Evolutionary conservation across 208 protist genomes (phyloP).

Genomic region (Endotrypanum monterogeii): DNA sequence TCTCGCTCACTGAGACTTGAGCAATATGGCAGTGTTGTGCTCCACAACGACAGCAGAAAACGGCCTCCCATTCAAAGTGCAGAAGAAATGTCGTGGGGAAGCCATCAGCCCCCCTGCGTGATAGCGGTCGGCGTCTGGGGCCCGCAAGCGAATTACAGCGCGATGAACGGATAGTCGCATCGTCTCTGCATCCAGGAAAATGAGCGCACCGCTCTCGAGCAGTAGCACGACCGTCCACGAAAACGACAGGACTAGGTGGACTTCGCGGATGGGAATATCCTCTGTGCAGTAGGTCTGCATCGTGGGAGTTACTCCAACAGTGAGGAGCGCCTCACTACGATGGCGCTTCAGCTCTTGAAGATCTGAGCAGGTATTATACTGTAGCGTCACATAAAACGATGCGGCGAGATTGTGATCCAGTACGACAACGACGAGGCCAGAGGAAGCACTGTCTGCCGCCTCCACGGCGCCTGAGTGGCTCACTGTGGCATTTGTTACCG

Average conservation of each 20-base stretch:
- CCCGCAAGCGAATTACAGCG: slow-evolving; percentile 29
- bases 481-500: slow-evolving; percentile 23
- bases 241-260: slow-evolving; percentile 52
- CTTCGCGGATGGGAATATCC: slow-evolving; percentile 57
- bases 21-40: slow-evolving; percentile 53
- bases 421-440: slow-evolving; percentile 47
- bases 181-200: slow-evolving; percentile 62
- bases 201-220: slow-evolving; percentile 70
- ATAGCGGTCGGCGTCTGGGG: slow-evolving; percentile 28
- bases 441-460: neutral
- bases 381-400: slow-evolving; percentile 38
- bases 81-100: slow-evolving; percentile 28
- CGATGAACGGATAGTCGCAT: slow-evolving; percentile 58
- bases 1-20: slow-evolving; percentile 33
- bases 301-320: slow-evolving; percentile 17
- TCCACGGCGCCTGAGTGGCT: slow-evolving; percentile 13
- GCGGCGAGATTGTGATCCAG: slow-evolving; percentile 48
- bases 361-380: neutral
- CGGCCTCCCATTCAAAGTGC: slow-evolving; percentile 29
- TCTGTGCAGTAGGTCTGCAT: slow-evolving; percentile 43
- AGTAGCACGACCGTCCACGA: slow-evolving; percentile 54
- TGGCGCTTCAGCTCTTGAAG: slow-evolving; percentile 13
- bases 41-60: slow-evolving; percentile 44
- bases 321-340: slow-evolving; percentile 9
- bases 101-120: slow-evolving; percentile 2